These are phyloP conservation scores for Penicillium sp. DNA, from an alignment of 2,329 filamentous ascomycete genomes.

Conservation along the genomic window DNA sequence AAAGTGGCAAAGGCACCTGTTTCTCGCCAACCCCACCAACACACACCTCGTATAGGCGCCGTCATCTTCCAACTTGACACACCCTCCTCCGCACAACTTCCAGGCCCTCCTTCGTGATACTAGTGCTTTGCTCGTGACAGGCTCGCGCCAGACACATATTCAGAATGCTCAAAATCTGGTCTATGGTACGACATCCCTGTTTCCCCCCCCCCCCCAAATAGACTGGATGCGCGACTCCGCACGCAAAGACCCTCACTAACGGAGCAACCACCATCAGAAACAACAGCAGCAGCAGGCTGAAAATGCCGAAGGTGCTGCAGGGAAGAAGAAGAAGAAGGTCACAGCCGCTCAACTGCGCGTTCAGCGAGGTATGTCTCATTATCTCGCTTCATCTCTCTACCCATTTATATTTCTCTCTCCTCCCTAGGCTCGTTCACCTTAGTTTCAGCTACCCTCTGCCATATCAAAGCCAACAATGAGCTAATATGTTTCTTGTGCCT, in stretches of 20 bases:
- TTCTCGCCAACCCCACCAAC: conserved; percentile 12
- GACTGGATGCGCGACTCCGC: neutral
- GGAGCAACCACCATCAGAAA: conserved; percentile 32
- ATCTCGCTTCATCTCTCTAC: neutral
- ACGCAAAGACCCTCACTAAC: neutral
- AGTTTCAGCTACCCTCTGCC: neutral
- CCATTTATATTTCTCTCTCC: neutral
- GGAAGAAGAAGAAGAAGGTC: conserved; percentile 96
- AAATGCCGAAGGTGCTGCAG: conserved; percentile 79
- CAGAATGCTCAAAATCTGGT: conserved; percentile 99
- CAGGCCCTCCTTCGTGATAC: neutral
- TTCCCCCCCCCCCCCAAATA: neutral
- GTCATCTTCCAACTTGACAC: neutral
- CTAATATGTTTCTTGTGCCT: neutral
- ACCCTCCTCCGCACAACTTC: neutral
- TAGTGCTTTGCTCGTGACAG: neutral
- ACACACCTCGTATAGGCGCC: conserved; percentile 9
- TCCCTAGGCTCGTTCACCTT: neutral
- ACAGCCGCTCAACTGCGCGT: conserved; percentile 94
- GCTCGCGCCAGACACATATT: conserved; percentile 10
- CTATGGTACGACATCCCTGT: conserved; percentile 71
- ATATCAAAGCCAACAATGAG: neutral
- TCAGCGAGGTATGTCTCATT: conserved; percentile 75
- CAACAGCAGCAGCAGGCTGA: conserved; percentile 97
- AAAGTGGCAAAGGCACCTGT: conserved; percentile 12